phyloP scores from a whole-genome alignment of 2,329 filamentous ascomycete genomes.

The Pyrenophora tritici-repentis region DNA sequence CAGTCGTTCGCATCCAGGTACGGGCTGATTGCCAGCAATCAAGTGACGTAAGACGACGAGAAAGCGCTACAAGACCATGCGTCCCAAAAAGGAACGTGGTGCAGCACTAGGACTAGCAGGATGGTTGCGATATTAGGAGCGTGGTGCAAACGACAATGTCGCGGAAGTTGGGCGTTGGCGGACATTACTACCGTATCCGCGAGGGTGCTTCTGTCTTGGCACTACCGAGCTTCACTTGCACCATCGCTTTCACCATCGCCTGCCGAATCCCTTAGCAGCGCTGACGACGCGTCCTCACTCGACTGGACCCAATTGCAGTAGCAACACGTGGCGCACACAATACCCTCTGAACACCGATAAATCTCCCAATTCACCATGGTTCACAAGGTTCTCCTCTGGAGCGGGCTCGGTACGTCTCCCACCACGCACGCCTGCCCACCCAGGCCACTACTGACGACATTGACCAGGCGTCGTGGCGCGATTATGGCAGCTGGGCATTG shows the following conservation, averaged over 20 bases:
- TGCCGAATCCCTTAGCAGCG: constrained; percentile 22
- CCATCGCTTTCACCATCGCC: constrained; percentile 32
- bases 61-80: not conserved
- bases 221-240: constrained; percentile 13
- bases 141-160: constrained; percentile 4
- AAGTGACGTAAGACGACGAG: constrained; percentile 2
- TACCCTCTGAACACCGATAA: constrained; percentile 8
- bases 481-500: constrained; percentile 96
- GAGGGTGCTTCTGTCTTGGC: constrained; percentile 18
- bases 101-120: constrained; percentile 4
- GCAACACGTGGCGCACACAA: constrained; percentile 12
- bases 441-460: constrained; percentile 26
- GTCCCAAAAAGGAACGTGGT: constrained; percentile 6
- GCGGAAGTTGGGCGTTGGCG: constrained; percentile 12
- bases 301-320: constrained; percentile 20
- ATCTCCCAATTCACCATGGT: constrained; percentile 48
- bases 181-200: constrained; percentile 24
- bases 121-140: constrained; percentile 3
- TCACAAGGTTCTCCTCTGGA: constrained; percentile 76
- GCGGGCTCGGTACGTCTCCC: constrained; percentile 79
- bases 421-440: constrained; percentile 17
- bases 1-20: constrained; percentile 1
- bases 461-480: constrained; percentile 81
- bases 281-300: constrained; percentile 30
- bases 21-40: constrained; percentile 1